Evolutionary conservation across 352 stramenopile genomes (phyloP), one percentile per base, ranked within the genome.

Genomic region (Aphanomyces stellatus): DNA sequence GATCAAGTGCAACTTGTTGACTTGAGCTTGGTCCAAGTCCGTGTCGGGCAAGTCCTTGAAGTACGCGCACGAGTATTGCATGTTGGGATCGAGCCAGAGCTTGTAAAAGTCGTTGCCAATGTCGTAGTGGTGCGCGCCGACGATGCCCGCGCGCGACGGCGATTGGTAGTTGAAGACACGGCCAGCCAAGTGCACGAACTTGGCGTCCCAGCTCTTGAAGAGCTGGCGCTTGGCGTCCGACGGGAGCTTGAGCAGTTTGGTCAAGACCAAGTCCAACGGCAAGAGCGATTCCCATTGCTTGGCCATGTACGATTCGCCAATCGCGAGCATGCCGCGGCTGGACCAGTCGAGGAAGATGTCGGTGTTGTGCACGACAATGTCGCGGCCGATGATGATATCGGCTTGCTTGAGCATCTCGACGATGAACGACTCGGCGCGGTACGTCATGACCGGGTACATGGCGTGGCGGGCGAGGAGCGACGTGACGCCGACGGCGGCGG

Each of bases 91-190:
- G 8, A 93, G 74, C 85, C 85, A 93, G 69, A 91, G 81, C 78
- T 91, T 89, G 78, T 91, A 93, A 56, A 93, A 93, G 70, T 93
- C 85, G 74, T 93, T 93, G 63, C 85, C 85, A 35, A 93, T 78
- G 70, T 93, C 85, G 74, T 93, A 93, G 75, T 93, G 85, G 79
- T 91, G 81, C 37, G 82, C 81, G 41, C 82, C 85, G 51, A 93
- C 85, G 28, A 93, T 93, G 17, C 85, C 82, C 27, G 85, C 82
- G 33, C 85, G 81, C 69, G 82, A 90, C 4, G 82, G 81, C 68
- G 85, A 93, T 74, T 93, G 85, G 74, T 91, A 93, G 76, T 93
- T 93, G 73, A 93, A 93, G 48, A 91, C 65, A 67, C 85, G 85
- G 53, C 81, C 85, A 49, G 78, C 82, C 31, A 93, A 73, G 11